Conservation (phyloP, 148 eudicot species). For the Cornus florida region DNA sequence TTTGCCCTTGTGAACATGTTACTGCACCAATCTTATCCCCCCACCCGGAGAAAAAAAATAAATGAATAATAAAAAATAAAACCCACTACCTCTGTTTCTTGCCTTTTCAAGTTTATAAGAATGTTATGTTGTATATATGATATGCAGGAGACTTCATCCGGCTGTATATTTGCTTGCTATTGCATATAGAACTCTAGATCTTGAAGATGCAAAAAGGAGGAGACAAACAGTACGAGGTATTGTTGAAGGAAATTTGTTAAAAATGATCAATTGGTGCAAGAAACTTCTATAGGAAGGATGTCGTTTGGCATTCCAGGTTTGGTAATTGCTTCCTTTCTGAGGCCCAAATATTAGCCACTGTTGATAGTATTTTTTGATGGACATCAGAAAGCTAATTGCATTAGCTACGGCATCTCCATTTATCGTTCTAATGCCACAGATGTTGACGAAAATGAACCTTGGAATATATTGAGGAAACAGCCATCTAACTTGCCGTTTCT, state of each 20-base stretch:
- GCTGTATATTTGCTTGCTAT: constrained; percentile 90
- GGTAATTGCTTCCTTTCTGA: not conserved
- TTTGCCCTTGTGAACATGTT: no score
- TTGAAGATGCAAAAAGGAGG: constrained; percentile 62
- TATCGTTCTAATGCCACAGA: not conserved
- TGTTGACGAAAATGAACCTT: not conserved
- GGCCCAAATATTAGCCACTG: not conserved
- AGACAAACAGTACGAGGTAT: constrained; percentile 43
- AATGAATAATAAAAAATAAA: no score
- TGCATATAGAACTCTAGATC: constrained; percentile 90
- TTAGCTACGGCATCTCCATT: not conserved
- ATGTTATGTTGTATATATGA: not conserved
- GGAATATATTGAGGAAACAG: not conserved
- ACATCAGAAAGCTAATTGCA: not conserved
- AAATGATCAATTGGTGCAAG: constrained; percentile 63
- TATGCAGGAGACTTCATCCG: constrained; percentile 90
- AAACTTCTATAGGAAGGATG: constrained; percentile 38
- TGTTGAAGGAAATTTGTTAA: constrained; percentile 49
- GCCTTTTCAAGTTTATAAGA: no score
- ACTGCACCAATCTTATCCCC: no score
- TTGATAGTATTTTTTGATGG: not conserved
- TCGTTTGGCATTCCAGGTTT: not conserved
- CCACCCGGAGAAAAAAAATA: no score
- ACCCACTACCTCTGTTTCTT: no score
- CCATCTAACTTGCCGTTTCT: not conserved